Percentiles rank a stretch among this genome's conserved stretches.
phyloP scores from a whole-genome alignment of 768 basidiomycete species.

The Pleurotus djamor region DNA sequence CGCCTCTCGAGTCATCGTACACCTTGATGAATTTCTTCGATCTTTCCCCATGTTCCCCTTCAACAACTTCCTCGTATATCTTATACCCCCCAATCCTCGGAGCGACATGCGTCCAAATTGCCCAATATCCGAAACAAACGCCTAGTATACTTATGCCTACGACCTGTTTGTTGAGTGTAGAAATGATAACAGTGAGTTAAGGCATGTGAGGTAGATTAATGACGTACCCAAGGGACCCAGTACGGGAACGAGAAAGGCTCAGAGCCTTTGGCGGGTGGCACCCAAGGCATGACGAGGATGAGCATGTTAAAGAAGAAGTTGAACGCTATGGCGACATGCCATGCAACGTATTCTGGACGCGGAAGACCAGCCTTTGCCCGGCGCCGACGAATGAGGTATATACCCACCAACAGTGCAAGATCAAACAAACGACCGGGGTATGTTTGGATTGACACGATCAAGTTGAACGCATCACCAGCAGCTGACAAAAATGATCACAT shows the following conservation, averaged over 20 bases:
- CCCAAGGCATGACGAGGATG: constrained; percentile 38
- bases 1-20: neutral
- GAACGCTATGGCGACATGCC: constrained; percentile 33
- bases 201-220: neutral
- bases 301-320: constrained; percentile 32
- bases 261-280: constrained; percentile 33
- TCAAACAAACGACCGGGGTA: constrained; percentile 34
- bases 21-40: neutral
- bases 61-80: neutral
- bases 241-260: neutral
- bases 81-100: neutral
- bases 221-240: neutral
- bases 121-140: neutral
- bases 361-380: constrained; percentile 27
- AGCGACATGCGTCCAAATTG: neutral
- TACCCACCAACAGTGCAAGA: constrained; percentile 30
- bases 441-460: constrained; percentile 37
- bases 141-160: neutral
- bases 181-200: no score
- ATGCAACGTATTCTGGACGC: constrained; percentile 30
- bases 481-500: constrained; percentile 10
- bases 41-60: neutral
- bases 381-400: constrained; percentile 31
- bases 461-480: constrained; percentile 40
- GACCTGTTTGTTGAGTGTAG: neutral